These are phyloP conservation scores for Blastocystis sp. DNA, from an alignment of 352 stramenopile genomes.

Conservation along the genomic window DNA sequence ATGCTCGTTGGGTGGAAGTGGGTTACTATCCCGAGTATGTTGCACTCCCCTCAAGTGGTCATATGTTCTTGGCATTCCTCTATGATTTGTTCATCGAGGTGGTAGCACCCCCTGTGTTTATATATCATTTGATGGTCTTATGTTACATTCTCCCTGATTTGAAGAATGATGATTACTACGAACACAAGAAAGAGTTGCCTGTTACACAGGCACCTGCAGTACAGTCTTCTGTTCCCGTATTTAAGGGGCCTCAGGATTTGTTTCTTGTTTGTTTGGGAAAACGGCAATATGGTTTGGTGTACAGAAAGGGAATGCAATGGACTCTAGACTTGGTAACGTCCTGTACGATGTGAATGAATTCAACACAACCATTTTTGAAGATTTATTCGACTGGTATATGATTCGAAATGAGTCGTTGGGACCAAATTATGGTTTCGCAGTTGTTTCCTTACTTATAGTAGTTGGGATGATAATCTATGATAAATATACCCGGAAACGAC, in stretches of 20 bases:
- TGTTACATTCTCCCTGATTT: background rate
- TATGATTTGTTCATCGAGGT: conserved; percentile 37
- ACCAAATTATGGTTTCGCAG: background rate
- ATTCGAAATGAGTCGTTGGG: background rate
- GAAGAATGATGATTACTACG: conserved; percentile 16
- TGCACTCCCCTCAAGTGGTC: background rate
- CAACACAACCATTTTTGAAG: background rate
- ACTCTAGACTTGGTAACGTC: too few species aligned
- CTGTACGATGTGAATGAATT: too few species aligned
- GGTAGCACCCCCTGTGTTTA: background rate
- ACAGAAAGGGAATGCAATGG: too few species aligned
- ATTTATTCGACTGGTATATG: conserved; percentile 1
- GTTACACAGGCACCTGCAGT: background rate
- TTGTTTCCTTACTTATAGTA: background rate
- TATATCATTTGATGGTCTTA: conserved; percentile 23
- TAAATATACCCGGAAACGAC: background rate
- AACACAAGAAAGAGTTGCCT: background rate
- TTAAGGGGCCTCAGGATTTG: background rate
- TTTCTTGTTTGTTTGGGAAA: background rate
- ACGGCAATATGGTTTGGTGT: too few species aligned
- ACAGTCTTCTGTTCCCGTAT: background rate
- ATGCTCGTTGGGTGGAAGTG: conserved; percentile 19
- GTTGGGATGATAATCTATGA: background rate
- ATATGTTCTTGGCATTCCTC: conserved; percentile 1
- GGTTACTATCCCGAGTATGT: conserved; percentile 35